These are phyloP conservation scores for Sclerospora graminicola DNA, from an alignment of 352 stramenopile genomes.

Conservation along the genomic window DNA sequence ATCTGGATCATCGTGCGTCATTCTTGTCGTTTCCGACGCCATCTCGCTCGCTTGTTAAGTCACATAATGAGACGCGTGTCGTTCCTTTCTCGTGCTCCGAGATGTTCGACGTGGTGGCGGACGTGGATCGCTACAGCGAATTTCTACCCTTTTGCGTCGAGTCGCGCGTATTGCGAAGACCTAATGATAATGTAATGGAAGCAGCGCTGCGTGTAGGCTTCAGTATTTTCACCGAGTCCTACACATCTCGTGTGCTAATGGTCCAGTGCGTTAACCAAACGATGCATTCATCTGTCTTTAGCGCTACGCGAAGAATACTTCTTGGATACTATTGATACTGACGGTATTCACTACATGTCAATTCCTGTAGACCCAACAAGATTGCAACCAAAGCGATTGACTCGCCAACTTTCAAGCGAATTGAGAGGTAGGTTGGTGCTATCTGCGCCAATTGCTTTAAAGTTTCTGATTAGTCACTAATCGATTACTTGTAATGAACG, in stretches of 20 bases:
- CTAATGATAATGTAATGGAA: constrained; percentile 77
- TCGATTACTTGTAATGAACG: neutral
- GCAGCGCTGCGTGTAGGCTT: constrained; percentile 62
- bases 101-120: constrained; percentile 75
- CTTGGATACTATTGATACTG: neutral
- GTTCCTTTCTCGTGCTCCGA: constrained; percentile 67
- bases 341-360: neutral
- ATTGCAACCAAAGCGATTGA: constrained; percentile 70
- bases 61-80: constrained; percentile 55
- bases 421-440: constrained; percentile 47
- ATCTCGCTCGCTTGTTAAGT: constrained; percentile 48
- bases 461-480: constrained; percentile 4
- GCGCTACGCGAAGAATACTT: too few relatives aligned
- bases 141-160: constrained; percentile 80
- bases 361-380: constrained; percentile 39
- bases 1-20: constrained; percentile 7
- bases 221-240: constrained; percentile 77
- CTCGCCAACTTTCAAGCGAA: constrained; percentile 79
- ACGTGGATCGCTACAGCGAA: constrained; percentile 59
- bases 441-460: neutral
- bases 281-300: neutral
- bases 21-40: constrained; percentile 59
- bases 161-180: constrained; percentile 52
- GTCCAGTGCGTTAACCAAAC: constrained; percentile 25
- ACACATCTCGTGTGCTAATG: constrained; percentile 76